Conservation (phyloP, 345 rosid genomes). For the Gossypium rotundifolium region DNA sequence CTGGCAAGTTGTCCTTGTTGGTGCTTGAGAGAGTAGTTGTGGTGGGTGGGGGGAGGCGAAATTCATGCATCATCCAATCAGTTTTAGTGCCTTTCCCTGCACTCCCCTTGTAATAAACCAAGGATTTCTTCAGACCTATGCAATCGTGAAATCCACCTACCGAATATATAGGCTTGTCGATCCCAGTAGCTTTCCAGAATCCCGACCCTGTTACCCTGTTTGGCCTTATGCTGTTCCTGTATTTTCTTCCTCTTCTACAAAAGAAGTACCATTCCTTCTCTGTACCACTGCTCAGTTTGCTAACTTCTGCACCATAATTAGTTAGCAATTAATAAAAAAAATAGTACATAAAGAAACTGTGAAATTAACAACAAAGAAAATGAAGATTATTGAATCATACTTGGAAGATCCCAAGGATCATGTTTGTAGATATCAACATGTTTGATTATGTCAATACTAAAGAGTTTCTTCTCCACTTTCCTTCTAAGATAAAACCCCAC, state of each 20-base stretch:
- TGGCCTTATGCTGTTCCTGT: conserved; percentile 45
- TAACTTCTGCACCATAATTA: conserved; percentile 19
- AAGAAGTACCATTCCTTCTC: conserved; percentile 46
- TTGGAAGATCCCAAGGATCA: conserved; percentile 58
- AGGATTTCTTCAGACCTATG: conserved; percentile 43
- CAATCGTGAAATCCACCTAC: conserved; percentile 12
- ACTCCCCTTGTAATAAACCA: conserved; percentile 43
- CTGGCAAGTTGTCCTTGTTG: conserved; percentile 4
- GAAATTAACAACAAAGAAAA: neutral
- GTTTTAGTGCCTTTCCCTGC: conserved; percentile 54
- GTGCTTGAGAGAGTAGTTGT: neutral
- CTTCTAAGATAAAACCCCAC: conserved; percentile 45
- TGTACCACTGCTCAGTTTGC: conserved; percentile 19
- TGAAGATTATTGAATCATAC: conserved; percentile 15
- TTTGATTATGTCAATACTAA: conserved; percentile 39
- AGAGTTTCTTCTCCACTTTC: conserved; percentile 42
- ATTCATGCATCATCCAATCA: conserved; percentile 59
- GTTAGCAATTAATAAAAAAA: neutral
- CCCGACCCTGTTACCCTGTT: conserved; percentile 50
- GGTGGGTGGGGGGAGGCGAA: conserved; percentile 31
- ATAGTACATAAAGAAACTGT: neutral
- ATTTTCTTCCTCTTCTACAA: conserved; percentile 46
- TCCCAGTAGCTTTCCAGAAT: conserved; percentile 62
- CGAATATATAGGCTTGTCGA: conserved; percentile 37
- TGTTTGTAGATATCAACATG: conserved; percentile 42